Evolutionary conservation across 1,284 basidiomycete species (phyloP), one percentile per base, ranked within the genome.

Genomic region (Mycosarcoma maydis): DNA sequence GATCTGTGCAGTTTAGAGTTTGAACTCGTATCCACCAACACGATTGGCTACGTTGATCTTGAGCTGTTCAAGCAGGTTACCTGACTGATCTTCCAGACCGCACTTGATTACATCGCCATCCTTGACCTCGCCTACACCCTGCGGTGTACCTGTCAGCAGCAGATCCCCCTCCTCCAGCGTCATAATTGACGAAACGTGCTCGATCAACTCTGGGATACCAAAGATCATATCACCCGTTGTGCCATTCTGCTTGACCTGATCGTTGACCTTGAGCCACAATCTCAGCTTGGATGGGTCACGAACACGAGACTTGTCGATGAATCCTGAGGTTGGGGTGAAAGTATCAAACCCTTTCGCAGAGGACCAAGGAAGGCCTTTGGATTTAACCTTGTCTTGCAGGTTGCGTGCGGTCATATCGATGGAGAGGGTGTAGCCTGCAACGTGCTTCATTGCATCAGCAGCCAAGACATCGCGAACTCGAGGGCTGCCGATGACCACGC

Each of bases 401-500:
- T 98, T 98, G 23, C 95, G 88, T 1, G 91, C 94, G 0, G 94
- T 98, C 90, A 98, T 90, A 81, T 97, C 94, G 62, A 96, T 90
- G 2, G 92, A 92, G 56, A 97, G 86, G 36, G 94, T 94, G 83
- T 98, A 98, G 45, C 95, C 95, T 13, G 92, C 92, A 50, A 98
- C 87, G 80, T 96, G 88, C 1, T 87, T 84, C 46, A 88, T 86
- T 5, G 93, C 93, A 29, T 90, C 85, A 1, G 85, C 85, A 67
- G 88, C 87, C 1, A 88, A 82, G 73, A 98, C 92, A 80, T 97
- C 88, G 6, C 92, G 86, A 22, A 91, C 93, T 8, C 84, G 83
- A 83, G 90, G 90, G 8, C 57, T 57, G 55, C 94, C 93, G 59
- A 98, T 93, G 51, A 98, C 88, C n/a, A 98, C 88, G 20, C 93